Base-by-base conservation (phyloP, 768 basidiomycete genomes). In the Mycena sanguinolenta region DNA sequence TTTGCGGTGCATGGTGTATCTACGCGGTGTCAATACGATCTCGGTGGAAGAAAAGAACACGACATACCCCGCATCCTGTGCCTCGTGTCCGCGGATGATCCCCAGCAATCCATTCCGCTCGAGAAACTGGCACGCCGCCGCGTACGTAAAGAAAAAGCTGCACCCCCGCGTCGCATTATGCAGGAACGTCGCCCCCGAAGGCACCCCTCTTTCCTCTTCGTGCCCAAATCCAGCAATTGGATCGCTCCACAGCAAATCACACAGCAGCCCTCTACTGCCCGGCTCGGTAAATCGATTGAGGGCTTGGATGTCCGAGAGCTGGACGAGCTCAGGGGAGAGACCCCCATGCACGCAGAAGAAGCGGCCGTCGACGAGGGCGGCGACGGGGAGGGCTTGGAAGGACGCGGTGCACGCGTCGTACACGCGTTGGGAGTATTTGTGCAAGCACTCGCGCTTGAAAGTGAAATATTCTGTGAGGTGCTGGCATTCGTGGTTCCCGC, bases 271-370 rank as follows among this genome's bases (percentile, higher is more conserved):
- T 67, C 90, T 88, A 2, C 95, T 96, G 1, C 95, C 96, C 3
- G 98, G 97, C 79, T 99, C 98, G 78, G 92, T 86, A 82, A 97
- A 97, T 19, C 98, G 92, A 79, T 99, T 87, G 74, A 99, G 84
- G 95, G 98, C 76, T 28, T 86, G 80, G 12, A 97, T 74, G 77
- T 99, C 97, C 38, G 90, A 89, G 4, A 99, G 84, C 8, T 89
- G 90, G 52, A 91, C 82, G 1, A 99, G 86, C 72, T 94, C 91
- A 0, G 98, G 98, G 0, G 95, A 96, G 42, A 99, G 87, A 4
- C 98, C 98, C 2, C 98, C 98, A 74, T 99, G 98, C 3, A 99
- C 96, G 77, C 97, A 99, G 80, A 99, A 93, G 85, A 99, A 99
- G 76, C 95, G 94, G 71, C 90, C 88, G 79, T 99, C 98, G 80